Evolutionary conservation across 1,139 yeast species (phyloP), one percentile per base, ranked within the genome.

Genomic region (Yamadazyma blattariae): DNA sequence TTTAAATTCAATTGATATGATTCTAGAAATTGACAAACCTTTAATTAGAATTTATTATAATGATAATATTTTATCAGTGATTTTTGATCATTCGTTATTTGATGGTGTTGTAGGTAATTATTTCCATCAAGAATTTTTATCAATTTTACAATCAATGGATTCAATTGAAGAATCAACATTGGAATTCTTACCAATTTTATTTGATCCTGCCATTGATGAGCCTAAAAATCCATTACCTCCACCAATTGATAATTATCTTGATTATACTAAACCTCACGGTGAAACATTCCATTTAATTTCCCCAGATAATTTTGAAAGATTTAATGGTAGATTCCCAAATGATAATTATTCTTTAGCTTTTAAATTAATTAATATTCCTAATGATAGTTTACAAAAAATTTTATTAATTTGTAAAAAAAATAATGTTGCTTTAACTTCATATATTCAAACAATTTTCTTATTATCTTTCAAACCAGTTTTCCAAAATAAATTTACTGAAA

Each of bases 31-130:
- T 9, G 48, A 60, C 6, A 44, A 46, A 27, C 71, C 72, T 1
- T 48, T 66, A 16, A 61, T 70, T 42, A 56, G 54, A 30, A 32
- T 67, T 35, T 33, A 63, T n/a, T 31, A 61, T 17, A 42, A 58
- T 11, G 64, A 59, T 1, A 37, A 46, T 1, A 15, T 13, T 2
- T 41, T 68, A 24, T 49, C 59, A 5, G 61, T 47, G 2, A 54
- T 56, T 0, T 57, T 66, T 26, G 75, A 70, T 32, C 76, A 70
- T 42, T 59, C 73, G 1, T 54, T 67, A 20, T 61, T 58, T 11
- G 76, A 70, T 46, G 76, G 75, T 0, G 50, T 67, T 5, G 69
- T 61, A n/a, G 74, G 64, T 0, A 52, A 51, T 25, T 53, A 54
- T 31, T 61, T 69, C 46, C 74, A 68, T 40, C 67, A 67, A 45